A percentile compares a stretch with the other conserved stretches of the same genome.
phyloP scores from a whole-genome alignment of 768 basidiomycete species.

The Lentinula raphanica region DNA sequence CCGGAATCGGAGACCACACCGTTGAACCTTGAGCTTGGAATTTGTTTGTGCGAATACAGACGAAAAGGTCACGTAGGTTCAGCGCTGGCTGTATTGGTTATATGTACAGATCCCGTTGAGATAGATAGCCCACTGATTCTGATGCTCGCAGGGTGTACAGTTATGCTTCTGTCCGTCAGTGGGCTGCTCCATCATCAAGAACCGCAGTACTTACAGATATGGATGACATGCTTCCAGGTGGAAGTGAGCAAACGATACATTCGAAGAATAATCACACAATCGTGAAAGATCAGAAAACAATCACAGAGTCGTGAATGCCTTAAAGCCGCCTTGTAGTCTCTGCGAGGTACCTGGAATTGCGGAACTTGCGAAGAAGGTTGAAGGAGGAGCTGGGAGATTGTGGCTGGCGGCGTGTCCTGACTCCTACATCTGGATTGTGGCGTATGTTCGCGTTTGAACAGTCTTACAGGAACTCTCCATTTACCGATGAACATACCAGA shows the following conservation, averaged over 20 bases:
- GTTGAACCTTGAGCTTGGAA: too few species aligned
- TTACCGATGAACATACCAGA: not conserved
- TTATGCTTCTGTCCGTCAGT: too few species aligned
- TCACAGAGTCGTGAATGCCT: not conserved
- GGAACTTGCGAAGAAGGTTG: not conserved
- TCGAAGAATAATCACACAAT: not conserved
- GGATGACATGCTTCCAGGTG: not conserved
- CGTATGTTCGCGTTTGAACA: not conserved
- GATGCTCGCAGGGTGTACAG: not conserved
- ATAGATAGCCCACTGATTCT: not conserved
- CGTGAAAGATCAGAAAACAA: not conserved
- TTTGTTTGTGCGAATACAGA: too few species aligned
- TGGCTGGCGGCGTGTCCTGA: not conserved
- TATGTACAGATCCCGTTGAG: too few species aligned
- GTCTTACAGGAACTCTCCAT: not conserved
- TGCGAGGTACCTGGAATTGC: not conserved
- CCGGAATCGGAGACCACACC: not conserved
- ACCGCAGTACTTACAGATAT: not conserved
- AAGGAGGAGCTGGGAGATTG: not conserved
- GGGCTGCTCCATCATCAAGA: too few species aligned
- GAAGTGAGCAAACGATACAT: not conserved
- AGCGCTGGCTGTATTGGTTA: too few species aligned
- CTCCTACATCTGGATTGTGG: not conserved
- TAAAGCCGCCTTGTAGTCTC: not conserved
- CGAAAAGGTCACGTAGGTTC: too few species aligned